Evolutionary conservation across 1,139 yeast species (phyloP).

Genomic region (Spencermartinsiella ligniputridi): DNA sequence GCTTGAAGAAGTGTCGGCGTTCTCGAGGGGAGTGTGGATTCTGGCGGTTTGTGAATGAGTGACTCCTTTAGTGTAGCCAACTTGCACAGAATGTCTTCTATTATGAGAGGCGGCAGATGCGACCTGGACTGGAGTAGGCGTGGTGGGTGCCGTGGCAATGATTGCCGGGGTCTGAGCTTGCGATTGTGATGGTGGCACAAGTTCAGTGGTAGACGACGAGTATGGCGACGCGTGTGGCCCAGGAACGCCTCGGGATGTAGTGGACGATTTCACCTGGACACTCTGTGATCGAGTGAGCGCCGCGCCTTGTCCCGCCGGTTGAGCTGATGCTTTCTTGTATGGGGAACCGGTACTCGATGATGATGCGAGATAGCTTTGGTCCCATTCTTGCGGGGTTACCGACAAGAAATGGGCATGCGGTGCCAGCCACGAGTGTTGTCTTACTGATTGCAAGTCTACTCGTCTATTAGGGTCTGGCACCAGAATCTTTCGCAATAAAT

Average conservation of each 20-base stretch:
- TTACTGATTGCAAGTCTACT: conserved; percentile 60
- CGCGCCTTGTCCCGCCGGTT: conserved; percentile 4
- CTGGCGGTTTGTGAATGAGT: conserved; percentile 9
- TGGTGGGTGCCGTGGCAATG: conserved; percentile 2
- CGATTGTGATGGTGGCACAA: conserved; percentile 1
- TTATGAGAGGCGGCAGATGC: conserved; percentile 18
- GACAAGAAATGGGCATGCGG: conserved; percentile 78
- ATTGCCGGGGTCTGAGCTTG: background rate
- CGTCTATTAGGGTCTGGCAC: conserved; percentile 85
- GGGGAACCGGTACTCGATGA: conserved; percentile 6
- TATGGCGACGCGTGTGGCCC: conserved; percentile 4
- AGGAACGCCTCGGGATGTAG: background rate
- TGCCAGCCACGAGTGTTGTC: conserved; percentile 82
- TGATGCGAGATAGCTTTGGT: conserved; percentile 32
- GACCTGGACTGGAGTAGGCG: conserved; percentile 4
- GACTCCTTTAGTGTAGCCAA: conserved; percentile 24
- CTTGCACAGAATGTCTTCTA: conserved; percentile 29
- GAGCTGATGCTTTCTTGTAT: conserved; percentile 7
- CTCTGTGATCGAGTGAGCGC: conserved; percentile 22
- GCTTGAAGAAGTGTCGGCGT: conserved; percentile 12
- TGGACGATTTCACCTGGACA: conserved; percentile 22
- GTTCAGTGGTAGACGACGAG: conserved; percentile 8
- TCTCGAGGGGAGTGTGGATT: conserved; percentile 6
- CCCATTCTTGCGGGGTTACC: conserved; percentile 90
- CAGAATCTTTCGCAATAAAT: conserved; percentile 74